Conservation (phyloP, 805 yeast genomes). For the Starmerella stigmatis region DNA sequence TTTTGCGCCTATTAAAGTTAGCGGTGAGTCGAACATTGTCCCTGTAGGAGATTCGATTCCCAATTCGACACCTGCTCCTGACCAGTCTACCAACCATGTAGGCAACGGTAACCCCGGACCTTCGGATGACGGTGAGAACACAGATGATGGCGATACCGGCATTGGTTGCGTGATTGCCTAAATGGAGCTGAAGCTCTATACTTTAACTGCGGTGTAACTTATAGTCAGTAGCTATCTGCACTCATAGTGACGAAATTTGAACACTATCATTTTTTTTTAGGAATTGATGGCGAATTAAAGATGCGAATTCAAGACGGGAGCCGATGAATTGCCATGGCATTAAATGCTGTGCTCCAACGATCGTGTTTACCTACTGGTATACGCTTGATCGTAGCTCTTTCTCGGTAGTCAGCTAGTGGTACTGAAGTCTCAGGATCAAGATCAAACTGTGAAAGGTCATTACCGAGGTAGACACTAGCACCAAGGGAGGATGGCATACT, state of each 20-base stretch:
- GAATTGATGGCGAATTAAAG: not conserved
- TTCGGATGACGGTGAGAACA: too few species aligned
- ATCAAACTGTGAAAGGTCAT: constrained; percentile 21
- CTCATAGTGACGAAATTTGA: too few species aligned
- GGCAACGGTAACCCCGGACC: not conserved
- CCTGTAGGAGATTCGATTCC: constrained; percentile 9
- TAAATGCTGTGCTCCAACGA: constrained; percentile 29
- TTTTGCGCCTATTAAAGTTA: constrained; percentile 35
- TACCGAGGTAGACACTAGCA: constrained; percentile 21
- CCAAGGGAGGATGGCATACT: constrained; percentile 15
- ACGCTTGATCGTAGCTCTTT: not conserved
- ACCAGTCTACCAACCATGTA: constrained; percentile 1
- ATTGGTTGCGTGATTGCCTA: not conserved
- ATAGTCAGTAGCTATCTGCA: too few species aligned
- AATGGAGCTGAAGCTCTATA: too few species aligned
- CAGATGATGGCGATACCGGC: not conserved
- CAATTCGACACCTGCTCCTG: constrained; percentile 11
- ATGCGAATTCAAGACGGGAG: not conserved
- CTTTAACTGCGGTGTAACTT: too few species aligned
- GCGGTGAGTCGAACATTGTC: constrained; percentile 1
- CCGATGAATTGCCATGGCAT: constrained; percentile 28
- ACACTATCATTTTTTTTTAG: too few species aligned
- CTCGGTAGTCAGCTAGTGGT: constrained; percentile 7
- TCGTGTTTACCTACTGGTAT: constrained; percentile 15
- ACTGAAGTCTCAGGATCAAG: constrained; percentile 30